Evolutionary conservation across 1,284 basidiomycete genomes (phyloP).

Genomic region (Cryptococcus wingfieldii): DNA sequence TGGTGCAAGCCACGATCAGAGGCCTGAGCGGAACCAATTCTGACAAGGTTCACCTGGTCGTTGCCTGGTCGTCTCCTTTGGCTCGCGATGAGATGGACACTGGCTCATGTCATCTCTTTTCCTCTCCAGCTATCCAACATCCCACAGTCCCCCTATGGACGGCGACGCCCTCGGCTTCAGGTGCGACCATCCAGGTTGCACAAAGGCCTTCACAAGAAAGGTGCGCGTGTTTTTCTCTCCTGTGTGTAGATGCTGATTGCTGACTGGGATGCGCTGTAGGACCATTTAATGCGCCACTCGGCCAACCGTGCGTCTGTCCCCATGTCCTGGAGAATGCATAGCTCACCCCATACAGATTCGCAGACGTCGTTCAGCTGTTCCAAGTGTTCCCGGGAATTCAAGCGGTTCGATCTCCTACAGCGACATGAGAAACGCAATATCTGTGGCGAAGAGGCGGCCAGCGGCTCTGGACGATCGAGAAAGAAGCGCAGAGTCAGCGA

Average conservation of each 20-base stretch:
- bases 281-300: slow-evolving; percentile 39
- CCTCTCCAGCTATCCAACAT: too few relatives aligned
- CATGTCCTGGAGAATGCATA: not conserved
- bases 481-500: slow-evolving; percentile 1
- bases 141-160: not conserved
- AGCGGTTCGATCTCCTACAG: slow-evolving; percentile 36
- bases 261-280: slow-evolving; percentile 13
- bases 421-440: slow-evolving; percentile 39
- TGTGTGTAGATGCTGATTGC: not conserved
- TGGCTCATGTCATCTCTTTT: too few relatives aligned
- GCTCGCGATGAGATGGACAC: too few relatives aligned
- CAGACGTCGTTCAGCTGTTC: slow-evolving; percentile 26
- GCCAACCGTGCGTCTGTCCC: slow-evolving; percentile 34
- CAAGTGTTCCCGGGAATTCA: slow-evolving; percentile 32
- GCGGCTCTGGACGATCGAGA: not conserved
- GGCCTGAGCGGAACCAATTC: too few relatives aligned
- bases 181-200: slow-evolving; percentile 27
- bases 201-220: slow-evolving; percentile 40
- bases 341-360: slow-evolving; percentile 20
- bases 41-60: too few relatives aligned
- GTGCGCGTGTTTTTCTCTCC: slow-evolving; percentile 15
- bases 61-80: too few relatives aligned
- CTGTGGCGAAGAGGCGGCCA: slow-evolving; percentile 22
- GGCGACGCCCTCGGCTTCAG: slow-evolving; percentile 4
- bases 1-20: too few relatives aligned